Percentiles rank a stretch among this genome's conserved stretches.
phyloP scores from a whole-genome alignment of 306 rosid genomes.

The Phaseolus lunatus region DNA sequence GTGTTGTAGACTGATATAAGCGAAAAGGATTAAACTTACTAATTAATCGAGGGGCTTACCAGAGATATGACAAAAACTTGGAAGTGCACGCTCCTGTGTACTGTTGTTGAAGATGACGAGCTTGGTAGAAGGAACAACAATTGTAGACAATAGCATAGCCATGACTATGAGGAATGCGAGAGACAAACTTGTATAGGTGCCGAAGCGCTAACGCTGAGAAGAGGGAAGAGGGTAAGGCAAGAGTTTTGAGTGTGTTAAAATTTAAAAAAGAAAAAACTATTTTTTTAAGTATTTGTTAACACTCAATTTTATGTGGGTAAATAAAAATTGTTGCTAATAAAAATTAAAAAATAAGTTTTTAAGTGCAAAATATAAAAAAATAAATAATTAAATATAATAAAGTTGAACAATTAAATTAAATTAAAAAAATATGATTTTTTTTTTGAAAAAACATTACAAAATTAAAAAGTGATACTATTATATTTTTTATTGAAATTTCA shows the following conservation, averaged over 20 bases:
- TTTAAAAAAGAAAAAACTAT: too few species aligned
- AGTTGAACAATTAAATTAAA: too few species aligned
- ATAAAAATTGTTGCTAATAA: too few species aligned
- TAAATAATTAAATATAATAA: too few species aligned
- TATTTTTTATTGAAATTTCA: too few species aligned
- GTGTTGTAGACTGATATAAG: conserved; percentile 1
- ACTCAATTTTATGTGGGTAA: too few species aligned
- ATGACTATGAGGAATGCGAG: conserved; percentile 41
- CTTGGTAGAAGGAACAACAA: conserved; percentile 54
- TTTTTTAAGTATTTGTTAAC: too few species aligned
- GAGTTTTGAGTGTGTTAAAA: neutral
- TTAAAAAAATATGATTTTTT: too few species aligned
- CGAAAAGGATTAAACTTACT: conserved; percentile 4
- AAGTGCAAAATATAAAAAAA: too few species aligned
- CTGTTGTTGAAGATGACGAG: conserved; percentile 43
- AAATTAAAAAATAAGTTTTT: too few species aligned
- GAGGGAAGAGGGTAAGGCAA: conserved; percentile 3
- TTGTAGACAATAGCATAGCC: conserved; percentile 58
- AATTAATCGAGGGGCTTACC: conserved; percentile 50
- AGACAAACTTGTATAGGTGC: neutral
- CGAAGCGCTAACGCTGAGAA: neutral
- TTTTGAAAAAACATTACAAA: too few species aligned
- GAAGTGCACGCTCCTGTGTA: conserved; percentile 38
- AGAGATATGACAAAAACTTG: conserved; percentile 35
- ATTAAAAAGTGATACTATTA: too few species aligned